Evolutionary conservation across 164 flowering plant genomes (phyloP).

Genomic region (Buxus sempervirens): DNA sequence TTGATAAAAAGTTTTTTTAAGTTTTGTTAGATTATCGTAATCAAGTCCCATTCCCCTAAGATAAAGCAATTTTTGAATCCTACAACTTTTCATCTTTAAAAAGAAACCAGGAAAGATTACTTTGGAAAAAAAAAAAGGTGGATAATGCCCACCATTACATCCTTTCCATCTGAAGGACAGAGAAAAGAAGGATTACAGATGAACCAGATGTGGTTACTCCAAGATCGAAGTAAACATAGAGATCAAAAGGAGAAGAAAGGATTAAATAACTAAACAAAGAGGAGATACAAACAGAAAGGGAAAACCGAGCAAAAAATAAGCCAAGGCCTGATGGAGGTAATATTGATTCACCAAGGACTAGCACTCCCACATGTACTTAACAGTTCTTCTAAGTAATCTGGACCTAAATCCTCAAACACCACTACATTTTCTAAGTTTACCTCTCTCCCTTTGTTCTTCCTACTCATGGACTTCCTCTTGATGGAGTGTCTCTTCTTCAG

Average conservation of each 20-base stretch:
- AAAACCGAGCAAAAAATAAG: background rate
- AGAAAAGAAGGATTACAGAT: background rate
- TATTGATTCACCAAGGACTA: background rate
- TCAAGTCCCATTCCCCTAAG: background rate
- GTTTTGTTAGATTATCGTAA: no score
- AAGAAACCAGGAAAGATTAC: background rate
- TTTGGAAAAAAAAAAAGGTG: background rate
- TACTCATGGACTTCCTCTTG: conserved; percentile 21
- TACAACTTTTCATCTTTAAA: background rate
- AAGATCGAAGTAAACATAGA: background rate
- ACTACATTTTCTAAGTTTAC: conserved; percentile 28
- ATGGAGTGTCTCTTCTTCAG: conserved; percentile 38
- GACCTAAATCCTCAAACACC: conserved; percentile 45
- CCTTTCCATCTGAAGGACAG: background rate
- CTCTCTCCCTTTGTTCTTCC: conserved; percentile 16
- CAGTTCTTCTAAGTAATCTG: conserved; percentile 40
- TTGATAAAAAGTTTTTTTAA: no score
- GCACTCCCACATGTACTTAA: conserved; percentile 14
- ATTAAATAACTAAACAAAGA: no score
- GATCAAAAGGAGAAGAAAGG: background rate
- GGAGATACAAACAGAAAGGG: no score
- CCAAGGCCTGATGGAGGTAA: background rate
- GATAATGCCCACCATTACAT: background rate
- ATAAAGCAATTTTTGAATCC: background rate
- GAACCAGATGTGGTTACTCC: background rate